phyloP scores from a whole-genome alignment of 768 basidiomycete species.

The Boletus pseudopeckii region DNA sequence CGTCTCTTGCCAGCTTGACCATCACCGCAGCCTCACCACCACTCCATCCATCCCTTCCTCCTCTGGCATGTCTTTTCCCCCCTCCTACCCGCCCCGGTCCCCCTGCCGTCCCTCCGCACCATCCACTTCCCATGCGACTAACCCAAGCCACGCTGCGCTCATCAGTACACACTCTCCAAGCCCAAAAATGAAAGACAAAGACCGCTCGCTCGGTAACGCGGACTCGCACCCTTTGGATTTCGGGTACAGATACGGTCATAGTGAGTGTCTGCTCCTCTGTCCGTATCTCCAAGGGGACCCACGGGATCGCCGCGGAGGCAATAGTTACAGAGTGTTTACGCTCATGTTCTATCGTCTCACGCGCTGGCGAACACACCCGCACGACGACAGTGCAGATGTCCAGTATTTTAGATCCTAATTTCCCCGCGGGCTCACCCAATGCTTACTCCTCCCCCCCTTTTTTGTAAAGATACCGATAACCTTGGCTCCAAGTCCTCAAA shows the following conservation, averaged over 20 bases:
- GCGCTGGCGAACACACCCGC: constrained; percentile 4
- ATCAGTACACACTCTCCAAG: background rate
- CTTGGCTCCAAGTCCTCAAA: constrained; percentile 13
- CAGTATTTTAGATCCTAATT: background rate
- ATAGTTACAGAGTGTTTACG: background rate
- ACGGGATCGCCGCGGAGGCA: constrained; percentile 2
- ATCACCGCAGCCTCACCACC: background rate
- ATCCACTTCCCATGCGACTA: background rate
- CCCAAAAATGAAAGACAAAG: constrained; percentile 17
- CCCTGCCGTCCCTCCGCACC: constrained; percentile 16
- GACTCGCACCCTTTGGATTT: constrained; percentile 6
- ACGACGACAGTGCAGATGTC: background rate
- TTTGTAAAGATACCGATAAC: constrained; percentile 18
- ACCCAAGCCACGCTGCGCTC: background rate
- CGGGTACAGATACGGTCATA: constrained; percentile 4
- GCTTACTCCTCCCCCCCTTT: background rate
- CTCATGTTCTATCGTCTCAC: background rate
- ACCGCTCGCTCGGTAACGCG: constrained; percentile 6
- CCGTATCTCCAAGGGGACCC: background rate
- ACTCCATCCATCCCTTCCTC: background rate
- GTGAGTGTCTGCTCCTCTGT: constrained; percentile 13
- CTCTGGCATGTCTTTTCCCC: constrained; percentile 15
- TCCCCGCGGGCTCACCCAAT: constrained; percentile 9
- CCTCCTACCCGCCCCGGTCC: constrained; percentile 21
- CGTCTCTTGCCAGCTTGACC: constrained; percentile 11